Evolutionary conservation across 495 filamentous ascomycete species (phyloP).

Genomic region (Astrothelium macrocarpum): DNA sequence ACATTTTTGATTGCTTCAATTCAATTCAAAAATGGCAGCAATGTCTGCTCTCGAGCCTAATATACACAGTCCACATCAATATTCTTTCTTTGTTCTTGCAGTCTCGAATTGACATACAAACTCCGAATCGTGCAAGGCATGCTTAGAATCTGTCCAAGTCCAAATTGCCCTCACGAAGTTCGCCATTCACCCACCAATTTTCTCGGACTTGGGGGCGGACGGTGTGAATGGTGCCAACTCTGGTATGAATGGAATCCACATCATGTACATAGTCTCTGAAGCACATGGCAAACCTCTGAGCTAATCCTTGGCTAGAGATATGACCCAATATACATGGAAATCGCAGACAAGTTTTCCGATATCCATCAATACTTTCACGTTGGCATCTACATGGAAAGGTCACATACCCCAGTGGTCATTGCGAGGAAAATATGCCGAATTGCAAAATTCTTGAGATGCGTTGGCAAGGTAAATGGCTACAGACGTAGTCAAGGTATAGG

Average conservation of each 20-base stretch:
- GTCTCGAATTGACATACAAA: not conserved
- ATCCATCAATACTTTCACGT: conserved; percentile 1
- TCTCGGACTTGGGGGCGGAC: not conserved
- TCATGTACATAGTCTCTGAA: not conserved
- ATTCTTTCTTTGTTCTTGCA: not conserved
- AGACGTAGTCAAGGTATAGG: not conserved
- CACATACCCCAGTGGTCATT: not conserved
- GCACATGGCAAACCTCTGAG: not conserved
- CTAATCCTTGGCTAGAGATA: not conserved
- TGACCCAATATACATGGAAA: not conserved
- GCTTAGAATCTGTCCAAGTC: not conserved
- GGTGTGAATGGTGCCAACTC: conserved; percentile 5
- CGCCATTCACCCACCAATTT: not conserved
- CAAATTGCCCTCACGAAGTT: not conserved
- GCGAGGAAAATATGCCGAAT: not conserved
- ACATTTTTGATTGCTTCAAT: not conserved
- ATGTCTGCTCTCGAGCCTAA: not conserved
- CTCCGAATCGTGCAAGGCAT: not conserved
- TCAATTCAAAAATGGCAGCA: not conserved
- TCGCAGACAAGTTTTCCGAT: not conserved
- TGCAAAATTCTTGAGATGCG: not conserved
- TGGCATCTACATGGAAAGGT: not conserved
- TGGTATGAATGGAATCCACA: not conserved
- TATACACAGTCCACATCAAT: not conserved
- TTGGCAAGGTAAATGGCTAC: not conserved